Conservation (phyloP, 2,329 filamentous ascomycete genomes). For the Trichoderma sp. region DNA sequence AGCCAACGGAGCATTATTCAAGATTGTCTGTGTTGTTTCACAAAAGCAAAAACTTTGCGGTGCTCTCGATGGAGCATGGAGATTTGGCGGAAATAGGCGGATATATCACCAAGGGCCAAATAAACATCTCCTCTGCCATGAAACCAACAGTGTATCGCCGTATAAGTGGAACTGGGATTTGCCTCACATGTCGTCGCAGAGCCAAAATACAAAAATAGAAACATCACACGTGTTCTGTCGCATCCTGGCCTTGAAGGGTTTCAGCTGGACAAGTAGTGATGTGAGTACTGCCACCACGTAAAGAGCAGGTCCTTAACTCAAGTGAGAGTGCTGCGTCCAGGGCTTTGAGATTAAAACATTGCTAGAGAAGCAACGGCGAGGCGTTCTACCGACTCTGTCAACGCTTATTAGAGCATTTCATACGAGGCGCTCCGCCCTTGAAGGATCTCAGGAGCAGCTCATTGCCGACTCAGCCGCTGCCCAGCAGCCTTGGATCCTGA, state of each 20-base stretch:
- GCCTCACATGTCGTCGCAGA: background rate
- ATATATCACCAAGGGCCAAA: background rate
- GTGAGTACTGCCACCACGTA: too few relatives aligned
- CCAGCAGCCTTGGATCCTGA: background rate
- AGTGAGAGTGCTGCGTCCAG: background rate
- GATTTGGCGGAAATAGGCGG: background rate
- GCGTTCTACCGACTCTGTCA: conserved; percentile 6
- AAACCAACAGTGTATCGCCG: background rate
- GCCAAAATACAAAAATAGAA: conserved; percentile 22
- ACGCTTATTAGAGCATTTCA: background rate
- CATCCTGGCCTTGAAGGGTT: conserved; percentile 8
- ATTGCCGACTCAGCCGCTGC: conserved; percentile 21
- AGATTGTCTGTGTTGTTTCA: background rate
- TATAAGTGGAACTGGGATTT: background rate
- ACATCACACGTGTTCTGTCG: conserved; percentile 6
- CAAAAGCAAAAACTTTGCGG: background rate
- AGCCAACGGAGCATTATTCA: background rate
- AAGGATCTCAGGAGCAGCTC: conserved; percentile 9
- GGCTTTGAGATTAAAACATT: conserved; percentile 11
- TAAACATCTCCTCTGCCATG: background rate
- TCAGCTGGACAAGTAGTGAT: conserved; percentile 5
- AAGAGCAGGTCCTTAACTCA: too few relatives aligned
- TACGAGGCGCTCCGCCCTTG: conserved; percentile 1
- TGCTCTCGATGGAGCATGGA: background rate
- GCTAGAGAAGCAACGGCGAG: background rate